A percentile compares a stretch with the other conserved stretches of the same genome.
phyloP scores from a whole-genome alignment of 257 asterid species.

The Nicotiana tabacum region DNA sequence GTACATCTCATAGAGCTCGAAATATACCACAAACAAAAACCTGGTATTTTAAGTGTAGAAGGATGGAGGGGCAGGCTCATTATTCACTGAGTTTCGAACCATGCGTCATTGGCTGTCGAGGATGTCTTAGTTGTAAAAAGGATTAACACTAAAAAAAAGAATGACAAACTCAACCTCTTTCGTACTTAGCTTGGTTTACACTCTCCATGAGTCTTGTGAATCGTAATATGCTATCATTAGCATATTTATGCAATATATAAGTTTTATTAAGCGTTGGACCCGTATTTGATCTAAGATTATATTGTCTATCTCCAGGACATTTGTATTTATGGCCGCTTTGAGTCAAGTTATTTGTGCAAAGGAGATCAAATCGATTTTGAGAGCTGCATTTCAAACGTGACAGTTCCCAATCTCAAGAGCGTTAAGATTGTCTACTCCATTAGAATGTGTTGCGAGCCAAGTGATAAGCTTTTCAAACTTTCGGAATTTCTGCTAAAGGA shows the following conservation, averaged over 20 bases:
- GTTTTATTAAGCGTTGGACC: too few species aligned
- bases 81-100: too few species aligned
- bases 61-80: too few species aligned
- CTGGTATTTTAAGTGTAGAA: too few species aligned
- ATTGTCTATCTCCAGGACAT: background rate
- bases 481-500: too few species aligned
- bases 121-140: too few species aligned
- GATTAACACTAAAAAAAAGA: too few species aligned
- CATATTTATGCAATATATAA: too few species aligned
- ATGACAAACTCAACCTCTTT: too few species aligned
- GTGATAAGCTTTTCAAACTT: background rate
- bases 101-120: too few species aligned
- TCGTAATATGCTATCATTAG: background rate
- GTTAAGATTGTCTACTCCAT: background rate
- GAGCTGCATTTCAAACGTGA: background rate
- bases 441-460: background rate
- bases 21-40: too few species aligned
- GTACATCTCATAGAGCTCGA: too few species aligned
- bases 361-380: background rate
- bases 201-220: background rate
- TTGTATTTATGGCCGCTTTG: background rate
- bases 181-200: background rate
- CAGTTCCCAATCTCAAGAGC: background rate
- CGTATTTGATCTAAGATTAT: background rate
- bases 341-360: background rate